Evolutionary conservation across 1,284 basidiomycete genomes (phyloP).

Genomic region (Cryptococcus sp.): DNA sequence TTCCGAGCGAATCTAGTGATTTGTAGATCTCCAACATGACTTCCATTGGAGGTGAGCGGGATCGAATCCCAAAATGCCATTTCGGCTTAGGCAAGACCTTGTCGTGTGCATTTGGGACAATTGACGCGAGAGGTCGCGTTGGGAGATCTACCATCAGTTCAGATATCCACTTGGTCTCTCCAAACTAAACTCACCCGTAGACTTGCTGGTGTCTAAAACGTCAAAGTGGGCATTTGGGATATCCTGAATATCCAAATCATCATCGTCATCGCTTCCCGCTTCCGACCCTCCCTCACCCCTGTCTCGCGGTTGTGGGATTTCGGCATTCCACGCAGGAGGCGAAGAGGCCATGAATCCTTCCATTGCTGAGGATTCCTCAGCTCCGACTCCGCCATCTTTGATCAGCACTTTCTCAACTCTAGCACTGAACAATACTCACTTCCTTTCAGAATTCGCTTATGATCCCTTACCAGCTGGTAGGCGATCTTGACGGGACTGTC

Average conservation of each 20-base stretch:
- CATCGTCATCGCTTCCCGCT: constrained; percentile 58
- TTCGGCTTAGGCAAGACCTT: constrained; percentile 55
- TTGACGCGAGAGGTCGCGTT: constrained; percentile 2
- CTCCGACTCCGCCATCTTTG: constrained; percentile 20
- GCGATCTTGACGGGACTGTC: constrained; percentile 97
- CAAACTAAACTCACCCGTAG: too few species aligned
- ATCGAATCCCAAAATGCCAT: constrained; percentile 98
- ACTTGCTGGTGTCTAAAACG: constrained; percentile 77
- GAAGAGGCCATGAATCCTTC: constrained; percentile 52
- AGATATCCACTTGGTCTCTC: too few species aligned
- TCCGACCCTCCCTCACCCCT: constrained; percentile 26
- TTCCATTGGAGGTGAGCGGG: constrained; percentile 93
- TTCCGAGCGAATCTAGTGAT: constrained; percentile 83
- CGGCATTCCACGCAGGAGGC: constrained; percentile 53
- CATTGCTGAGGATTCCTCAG: constrained; percentile 49
- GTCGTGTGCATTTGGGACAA: constrained; percentile 23
- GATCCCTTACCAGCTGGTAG: constrained; percentile 88
- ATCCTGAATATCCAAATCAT: constrained; percentile 52
- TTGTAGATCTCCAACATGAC: constrained; percentile 99
- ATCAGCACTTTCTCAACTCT: not conserved
- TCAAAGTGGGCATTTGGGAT: constrained; percentile 63
- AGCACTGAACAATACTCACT: constrained; percentile 41
- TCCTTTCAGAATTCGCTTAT: constrained; percentile 77
- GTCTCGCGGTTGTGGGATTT: constrained; percentile 20
- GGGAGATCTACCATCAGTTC: not conserved